A percentile compares a stretch with the other conserved stretches of the same genome.
These are phyloP conservation scores for Cucurbita moschata DNA, from an alignment of 306 rosid species.

Conservation along the genomic window DNA sequence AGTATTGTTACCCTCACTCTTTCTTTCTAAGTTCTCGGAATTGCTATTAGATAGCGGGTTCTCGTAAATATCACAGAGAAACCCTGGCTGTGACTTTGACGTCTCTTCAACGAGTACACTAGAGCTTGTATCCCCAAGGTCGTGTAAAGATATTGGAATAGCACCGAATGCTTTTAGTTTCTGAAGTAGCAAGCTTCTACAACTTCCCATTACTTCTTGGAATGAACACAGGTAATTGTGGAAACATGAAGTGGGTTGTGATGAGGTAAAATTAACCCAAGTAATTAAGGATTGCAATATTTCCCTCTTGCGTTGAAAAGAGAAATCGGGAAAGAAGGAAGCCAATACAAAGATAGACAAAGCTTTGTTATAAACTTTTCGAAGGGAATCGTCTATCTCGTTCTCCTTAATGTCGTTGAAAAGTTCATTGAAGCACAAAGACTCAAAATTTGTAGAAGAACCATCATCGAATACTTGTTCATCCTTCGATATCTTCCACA, in stretches of 20 bases:
- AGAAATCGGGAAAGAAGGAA: slow-evolving; percentile 59
- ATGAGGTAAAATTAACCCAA: slow-evolving; percentile 54
- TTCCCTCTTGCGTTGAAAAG: slow-evolving; percentile 51
- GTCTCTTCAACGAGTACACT: slow-evolving; percentile 23
- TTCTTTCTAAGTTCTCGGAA: slow-evolving; percentile 25
- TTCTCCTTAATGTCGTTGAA: slow-evolving; percentile 32
- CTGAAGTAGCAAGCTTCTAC: slow-evolving; percentile 45
- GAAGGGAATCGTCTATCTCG: slow-evolving; percentile 26
- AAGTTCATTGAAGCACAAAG: slow-evolving; percentile 70
- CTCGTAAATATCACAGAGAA: slow-evolving; percentile 37
- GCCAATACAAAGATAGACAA: slow-evolving; percentile 73
- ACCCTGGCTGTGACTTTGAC: slow-evolving; percentile 33
- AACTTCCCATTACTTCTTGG: slow-evolving; percentile 57
- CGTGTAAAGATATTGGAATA: slow-evolving; percentile 34
- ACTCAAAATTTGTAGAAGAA: slow-evolving; percentile 66
- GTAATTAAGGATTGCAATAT: slow-evolving; percentile 46
- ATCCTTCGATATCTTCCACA: slow-evolving; percentile 48
- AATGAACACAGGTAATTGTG: slow-evolving; percentile 72
- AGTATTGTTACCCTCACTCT: slow-evolving; percentile 15
- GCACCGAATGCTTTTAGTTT: slow-evolving; percentile 37
- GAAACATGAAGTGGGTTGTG: slow-evolving; percentile 56
- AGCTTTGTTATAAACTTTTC: slow-evolving; percentile 37
- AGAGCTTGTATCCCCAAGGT: slow-evolving; percentile 15
- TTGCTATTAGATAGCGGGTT: slow-evolving; percentile 16
- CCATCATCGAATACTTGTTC: slow-evolving; percentile 45